Evolutionary conservation across 257 asterid genomes (phyloP).

Genomic region (Salvia hispanica): DNA sequence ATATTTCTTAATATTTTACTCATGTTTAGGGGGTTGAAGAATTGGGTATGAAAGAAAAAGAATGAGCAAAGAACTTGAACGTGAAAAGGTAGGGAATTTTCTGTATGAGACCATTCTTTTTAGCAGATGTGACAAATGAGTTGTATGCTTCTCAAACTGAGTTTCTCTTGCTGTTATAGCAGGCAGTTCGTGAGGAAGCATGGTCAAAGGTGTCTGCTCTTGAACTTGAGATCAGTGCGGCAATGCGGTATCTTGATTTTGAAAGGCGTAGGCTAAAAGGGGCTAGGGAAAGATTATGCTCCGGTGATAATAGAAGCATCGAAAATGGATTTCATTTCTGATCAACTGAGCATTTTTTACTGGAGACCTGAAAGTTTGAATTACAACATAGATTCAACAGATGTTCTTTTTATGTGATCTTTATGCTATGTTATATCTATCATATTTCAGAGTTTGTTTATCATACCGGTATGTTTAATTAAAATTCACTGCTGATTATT

Average conservation of each 20-base stretch:
- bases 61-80: conserved; percentile 81
- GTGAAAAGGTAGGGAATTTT: conserved; percentile 87
- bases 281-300: conserved; percentile 98
- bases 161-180: conserved; percentile 76
- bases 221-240: conserved; percentile 93
- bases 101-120: conserved; percentile 24
- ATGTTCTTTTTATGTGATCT: not conserved
- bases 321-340: conserved; percentile 13
- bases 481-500: conserved; percentile 20
- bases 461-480: not conserved
- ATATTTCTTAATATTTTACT: conserved; percentile 30
- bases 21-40: conserved; percentile 75
- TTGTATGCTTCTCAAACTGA: conserved; percentile 38
- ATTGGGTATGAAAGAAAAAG: conserved; percentile 67
- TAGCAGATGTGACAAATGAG: conserved; percentile 1
- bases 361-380: not conserved
- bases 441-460: conserved; percentile 3
- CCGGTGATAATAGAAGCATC: conserved; percentile 55
- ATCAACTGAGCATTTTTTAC: conserved; percentile 15
- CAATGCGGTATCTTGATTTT: conserved; percentile 89
- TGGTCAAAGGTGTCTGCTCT: conserved; percentile 98
- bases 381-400: not conserved
- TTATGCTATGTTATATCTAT: not conserved
- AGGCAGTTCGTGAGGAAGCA: conserved; percentile 99
- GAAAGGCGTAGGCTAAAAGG: conserved; percentile 91